phyloP scores from a whole-genome alignment of 192 early-diverging fungal species.

The Globomyces pollinis-pini region DNA sequence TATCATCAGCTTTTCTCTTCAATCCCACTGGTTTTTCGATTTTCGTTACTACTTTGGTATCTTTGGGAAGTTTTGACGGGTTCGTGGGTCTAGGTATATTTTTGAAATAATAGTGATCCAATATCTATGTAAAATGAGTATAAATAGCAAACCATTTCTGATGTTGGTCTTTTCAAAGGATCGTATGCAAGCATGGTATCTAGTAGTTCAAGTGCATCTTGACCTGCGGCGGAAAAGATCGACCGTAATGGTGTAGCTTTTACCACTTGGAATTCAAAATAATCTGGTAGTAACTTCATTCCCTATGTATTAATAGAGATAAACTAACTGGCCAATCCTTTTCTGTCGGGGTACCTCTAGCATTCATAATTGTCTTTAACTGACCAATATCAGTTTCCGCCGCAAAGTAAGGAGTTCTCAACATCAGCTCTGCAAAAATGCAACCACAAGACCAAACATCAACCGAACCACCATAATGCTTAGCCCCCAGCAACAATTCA shows the following conservation, averaged over 20 bases:
- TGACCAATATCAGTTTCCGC: constrained; percentile 84
- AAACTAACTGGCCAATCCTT: constrained; percentile 71
- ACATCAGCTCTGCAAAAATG: constrained; percentile 95
- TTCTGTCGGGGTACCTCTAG: constrained; percentile 77
- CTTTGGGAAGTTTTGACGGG: constrained; percentile 56
- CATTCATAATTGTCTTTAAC: constrained; percentile 74
- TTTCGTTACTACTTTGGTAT: constrained; percentile 16
- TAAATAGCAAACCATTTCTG: too few relatives aligned
- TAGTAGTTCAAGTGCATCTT: constrained; percentile 78
- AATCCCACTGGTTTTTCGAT: too few relatives aligned
- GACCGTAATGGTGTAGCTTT: constrained; percentile 62
- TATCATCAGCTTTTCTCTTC: constrained; percentile 4
- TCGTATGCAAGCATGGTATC: constrained; percentile 82
- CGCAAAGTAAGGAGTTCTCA: constrained; percentile 83
- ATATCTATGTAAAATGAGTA: too few relatives aligned
- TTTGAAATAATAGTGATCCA: constrained; percentile 68
- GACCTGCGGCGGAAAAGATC: constrained; percentile 76
- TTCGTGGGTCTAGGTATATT: constrained; percentile 64
- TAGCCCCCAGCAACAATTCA: constrained; percentile 85
- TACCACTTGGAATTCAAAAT: constrained; percentile 63
- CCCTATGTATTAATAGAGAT: constrained; percentile 29
- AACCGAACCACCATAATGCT: constrained; percentile 76
- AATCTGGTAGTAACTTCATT: constrained; percentile 62
- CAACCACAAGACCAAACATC: constrained; percentile 98
- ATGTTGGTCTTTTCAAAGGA: constrained; percentile 71